Evolutionary conservation across 306 rosid genomes (phyloP).

Genomic region (Trifolium subterraneum): DNA sequence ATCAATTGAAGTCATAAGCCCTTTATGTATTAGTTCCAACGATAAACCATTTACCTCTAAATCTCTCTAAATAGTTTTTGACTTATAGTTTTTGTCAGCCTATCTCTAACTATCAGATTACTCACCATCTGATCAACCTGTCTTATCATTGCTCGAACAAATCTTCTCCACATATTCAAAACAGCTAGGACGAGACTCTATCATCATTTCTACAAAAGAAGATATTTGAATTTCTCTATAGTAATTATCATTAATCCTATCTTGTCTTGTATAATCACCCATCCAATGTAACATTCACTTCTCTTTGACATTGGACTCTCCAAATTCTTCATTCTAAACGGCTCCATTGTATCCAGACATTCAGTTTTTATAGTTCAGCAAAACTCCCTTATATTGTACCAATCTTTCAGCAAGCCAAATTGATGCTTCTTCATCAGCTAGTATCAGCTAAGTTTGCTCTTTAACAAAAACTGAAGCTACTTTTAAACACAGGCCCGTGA

Average conservation of each 20-base stretch:
- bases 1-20: background rate
- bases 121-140: background rate
- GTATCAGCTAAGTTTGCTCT: background rate
- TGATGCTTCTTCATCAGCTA: conserved; percentile 31
- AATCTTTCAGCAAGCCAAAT: conserved; percentile 17
- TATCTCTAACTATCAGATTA: background rate
- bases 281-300: background rate
- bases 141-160: background rate
- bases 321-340: background rate
- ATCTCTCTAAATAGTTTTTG: background rate
- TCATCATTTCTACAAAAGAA: too few species aligned
- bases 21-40: background rate
- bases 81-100: background rate
- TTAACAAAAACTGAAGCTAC: conserved; percentile 7
- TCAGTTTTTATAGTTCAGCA: background rate
- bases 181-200: too few species aligned
- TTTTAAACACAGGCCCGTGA: too few species aligned
- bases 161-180: background rate
- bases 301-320: background rate
- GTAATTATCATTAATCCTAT: background rate
- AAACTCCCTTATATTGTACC: background rate
- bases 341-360: background rate
- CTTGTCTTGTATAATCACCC: background rate
- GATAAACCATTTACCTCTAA: background rate
- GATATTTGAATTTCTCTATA: background rate